Conservation (phyloP, 805 yeast species). For the Scheffersomyces amazonensis region DNA sequence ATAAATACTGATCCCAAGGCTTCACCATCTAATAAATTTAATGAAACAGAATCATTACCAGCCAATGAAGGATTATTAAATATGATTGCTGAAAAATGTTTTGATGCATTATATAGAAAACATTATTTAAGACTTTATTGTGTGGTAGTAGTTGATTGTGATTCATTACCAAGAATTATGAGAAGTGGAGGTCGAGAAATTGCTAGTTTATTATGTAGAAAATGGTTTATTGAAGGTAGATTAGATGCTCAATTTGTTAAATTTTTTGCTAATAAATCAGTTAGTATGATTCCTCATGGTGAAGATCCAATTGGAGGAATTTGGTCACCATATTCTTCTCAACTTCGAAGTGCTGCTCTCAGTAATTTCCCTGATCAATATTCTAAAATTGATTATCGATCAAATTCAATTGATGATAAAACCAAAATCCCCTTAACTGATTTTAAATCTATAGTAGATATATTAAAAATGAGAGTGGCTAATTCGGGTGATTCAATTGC, state of each 20-base stretch:
- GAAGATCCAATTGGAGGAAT: slow-evolving; percentile 78
- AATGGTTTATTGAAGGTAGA: slow-evolving; percentile 74
- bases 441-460: slow-evolving; percentile 66
- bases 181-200: slow-evolving; percentile 87
- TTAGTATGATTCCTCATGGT: slow-evolving; percentile 68
- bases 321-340: slow-evolving; percentile 77
- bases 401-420: slow-evolving; percentile 72
- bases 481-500: slow-evolving; percentile 81
- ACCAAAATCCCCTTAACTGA: slow-evolving; percentile 72
- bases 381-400: slow-evolving; percentile 79
- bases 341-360: slow-evolving; percentile 58
- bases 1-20: slow-evolving; percentile 7
- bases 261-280: slow-evolving; percentile 63
- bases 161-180: slow-evolving; percentile 78
- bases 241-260: slow-evolving; percentile 78
- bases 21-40: slow-evolving; percentile 3
- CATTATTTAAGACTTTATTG: slow-evolving; percentile 82
- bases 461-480: slow-evolving; percentile 74
- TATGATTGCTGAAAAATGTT: slow-evolving; percentile 42
- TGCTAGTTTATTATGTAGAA: slow-evolving; percentile 84
- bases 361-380: slow-evolving; percentile 68
- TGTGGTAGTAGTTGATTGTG: slow-evolving; percentile 74
- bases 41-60: slow-evolving; percentile 31
- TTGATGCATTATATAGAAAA: slow-evolving; percentile 36
- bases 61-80: slow-evolving; percentile 42